Base-by-base conservation (phyloP, 1,139 yeast genomes). In the Kazachstania sp. region DNA sequence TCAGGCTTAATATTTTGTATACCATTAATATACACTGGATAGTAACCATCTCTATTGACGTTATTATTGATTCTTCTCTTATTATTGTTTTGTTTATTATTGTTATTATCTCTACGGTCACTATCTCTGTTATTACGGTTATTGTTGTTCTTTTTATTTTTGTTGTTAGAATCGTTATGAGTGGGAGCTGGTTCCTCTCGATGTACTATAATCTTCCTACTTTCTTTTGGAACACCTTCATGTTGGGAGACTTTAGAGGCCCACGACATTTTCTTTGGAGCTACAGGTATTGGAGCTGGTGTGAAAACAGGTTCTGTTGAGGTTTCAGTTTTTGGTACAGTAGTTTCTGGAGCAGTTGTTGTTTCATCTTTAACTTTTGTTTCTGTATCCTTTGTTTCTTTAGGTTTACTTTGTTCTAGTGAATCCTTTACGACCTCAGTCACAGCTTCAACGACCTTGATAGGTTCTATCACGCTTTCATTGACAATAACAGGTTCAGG, bases 41-140 rank as follows among this genome's bases (percentile, higher is more conserved):
- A 62, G 49, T 49, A 60, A 2, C 66, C 66, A 41, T 59, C 62
- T 47, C 53, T 58, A 49, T 62, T 61, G n/a, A 55, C 60, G n/a
- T 53, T 54, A 43, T 58, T 54, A 39, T 53, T 54, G 18, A 45
- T 49, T 15, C 55, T 54, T 40, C 55, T 58, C n/a, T 54, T 54
- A 39, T 54, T 56, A 45, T 54, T 58, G 41, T 56, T 58, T 45
- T 54, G 57, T 45, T 55, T 60, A 23, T 49, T 49, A 38, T 49
- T 53, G 36, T 51, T 52, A 9, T 56, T n/a, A n/a, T n/a, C n/a
- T n/a, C n/a, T n/a, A n/a, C n/a, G n/a, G n/a, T n/a, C 41, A n/a
- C 15, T 15, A 23, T 34, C 19, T 28, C 44, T 41, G 35, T 43
- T 37, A 30, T 38, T 19, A 31, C 38, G 28, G 8, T 32, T 29